A percentile compares a stretch with the other conserved stretches of the same genome.
phyloP scores from a whole-genome alignment of 1,284 basidiomycete species.

The Limonomyces culmigenus region DNA sequence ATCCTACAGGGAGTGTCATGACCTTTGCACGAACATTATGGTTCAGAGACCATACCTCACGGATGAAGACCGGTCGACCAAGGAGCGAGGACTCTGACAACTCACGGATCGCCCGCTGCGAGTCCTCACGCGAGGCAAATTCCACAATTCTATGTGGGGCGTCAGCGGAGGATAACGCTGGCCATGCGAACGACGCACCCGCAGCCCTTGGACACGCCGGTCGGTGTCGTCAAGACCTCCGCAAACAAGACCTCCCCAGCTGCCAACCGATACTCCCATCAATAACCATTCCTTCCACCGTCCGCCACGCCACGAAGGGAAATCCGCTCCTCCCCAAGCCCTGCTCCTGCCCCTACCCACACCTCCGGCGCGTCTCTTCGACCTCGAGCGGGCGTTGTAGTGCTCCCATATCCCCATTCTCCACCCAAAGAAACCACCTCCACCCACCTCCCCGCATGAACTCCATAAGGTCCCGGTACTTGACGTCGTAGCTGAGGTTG shows the following conservation, averaged over 20 bases:
- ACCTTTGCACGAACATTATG: slow-evolving; percentile 2
- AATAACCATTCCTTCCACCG: slow-evolving; percentile 63
- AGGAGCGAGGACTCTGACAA: slow-evolving; percentile 78
- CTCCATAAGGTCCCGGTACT: slow-evolving; percentile 94
- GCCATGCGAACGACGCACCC: slow-evolving; percentile 41
- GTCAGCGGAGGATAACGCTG: neutral
- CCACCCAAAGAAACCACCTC: slow-evolving; percentile 9
- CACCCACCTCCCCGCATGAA: slow-evolving; percentile 98
- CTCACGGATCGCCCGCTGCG: slow-evolving; percentile 73
- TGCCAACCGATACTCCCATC: slow-evolving; percentile 75
- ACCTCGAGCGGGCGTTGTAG: no score
- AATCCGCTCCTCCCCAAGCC: no score
- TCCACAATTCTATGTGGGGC: slow-evolving; percentile 65
- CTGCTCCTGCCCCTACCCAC: neutral
- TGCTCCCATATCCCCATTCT: no score
- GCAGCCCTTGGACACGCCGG: slow-evolving; percentile 95
- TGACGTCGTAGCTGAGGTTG: slow-evolving; percentile 95
- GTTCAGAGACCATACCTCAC: slow-evolving; percentile 48
- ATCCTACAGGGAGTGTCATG: slow-evolving; percentile 37
- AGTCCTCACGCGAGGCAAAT: slow-evolving; percentile 71
- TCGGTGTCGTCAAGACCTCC: slow-evolving; percentile 93
- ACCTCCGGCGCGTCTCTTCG: no score
- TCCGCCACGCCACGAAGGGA: slow-evolving; percentile 37
- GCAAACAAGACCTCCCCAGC: slow-evolving; percentile 97
- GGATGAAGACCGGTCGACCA: slow-evolving; percentile 88